phyloP scores from a whole-genome alignment of 2,329 filamentous ascomycete species.

The Alternaria gaisen region DNA sequence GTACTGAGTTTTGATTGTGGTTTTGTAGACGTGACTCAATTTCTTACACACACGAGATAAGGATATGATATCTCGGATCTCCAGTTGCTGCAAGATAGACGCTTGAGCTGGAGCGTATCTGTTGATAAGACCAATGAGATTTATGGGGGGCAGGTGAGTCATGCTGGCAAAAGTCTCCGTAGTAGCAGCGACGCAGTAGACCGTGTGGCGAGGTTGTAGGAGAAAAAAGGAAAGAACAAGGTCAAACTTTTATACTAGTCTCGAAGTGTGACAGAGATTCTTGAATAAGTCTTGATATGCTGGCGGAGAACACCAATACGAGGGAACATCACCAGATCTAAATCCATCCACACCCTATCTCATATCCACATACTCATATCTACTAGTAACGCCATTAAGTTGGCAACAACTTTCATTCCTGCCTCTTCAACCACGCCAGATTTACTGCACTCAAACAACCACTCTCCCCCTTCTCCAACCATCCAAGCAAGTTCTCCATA shows the following conservation, averaged over 20 bases:
- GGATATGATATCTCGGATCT: neutral
- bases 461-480: conserved; percentile 59
- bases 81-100: neutral
- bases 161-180: neutral
- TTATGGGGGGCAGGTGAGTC: neutral
- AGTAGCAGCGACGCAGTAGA: neutral
- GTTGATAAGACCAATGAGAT: neutral
- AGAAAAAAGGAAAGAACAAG: neutral
- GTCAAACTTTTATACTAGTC: neutral
- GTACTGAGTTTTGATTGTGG: neutral
- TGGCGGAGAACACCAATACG: neutral
- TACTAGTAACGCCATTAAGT: neutral
- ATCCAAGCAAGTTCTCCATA: conserved; percentile 72
- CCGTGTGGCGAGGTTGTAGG: neutral
- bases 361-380: neutral
- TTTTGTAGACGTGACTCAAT: neutral
- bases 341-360: neutral
- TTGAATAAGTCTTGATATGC: neutral
- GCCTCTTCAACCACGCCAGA: conserved; percentile 59
- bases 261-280: neutral
- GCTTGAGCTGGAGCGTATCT: neutral
- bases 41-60: neutral
- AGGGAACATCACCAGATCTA: neutral
- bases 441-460: conserved; percentile 70
- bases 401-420: neutral